A percentile compares a stretch with the other conserved stretches of the same genome.
Evolutionary conservation across 78 protist genomes (phyloP).

Genomic region (Guillardia theta): DNA sequence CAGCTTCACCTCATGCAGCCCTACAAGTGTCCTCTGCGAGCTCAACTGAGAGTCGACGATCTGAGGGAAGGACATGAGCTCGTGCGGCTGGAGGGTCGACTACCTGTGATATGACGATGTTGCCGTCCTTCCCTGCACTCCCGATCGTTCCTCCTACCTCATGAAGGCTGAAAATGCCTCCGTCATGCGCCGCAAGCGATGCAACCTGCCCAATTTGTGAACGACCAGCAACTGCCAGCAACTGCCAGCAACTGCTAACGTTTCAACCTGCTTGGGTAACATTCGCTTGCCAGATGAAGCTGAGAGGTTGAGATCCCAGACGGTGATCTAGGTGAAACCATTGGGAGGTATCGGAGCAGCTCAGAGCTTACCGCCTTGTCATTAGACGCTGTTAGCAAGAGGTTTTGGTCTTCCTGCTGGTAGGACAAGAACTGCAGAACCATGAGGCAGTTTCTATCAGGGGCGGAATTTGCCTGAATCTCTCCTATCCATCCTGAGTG

Average conservation of each 20-base stretch:
- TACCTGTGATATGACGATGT: not conserved
- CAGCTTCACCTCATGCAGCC: no score
- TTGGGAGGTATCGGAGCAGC: not conserved
- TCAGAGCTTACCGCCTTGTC: not conserved
- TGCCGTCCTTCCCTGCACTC: not conserved
- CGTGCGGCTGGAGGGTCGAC: no score
- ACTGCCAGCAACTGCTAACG: not conserved
- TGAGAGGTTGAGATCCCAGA: not conserved
- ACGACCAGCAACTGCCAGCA: not conserved
- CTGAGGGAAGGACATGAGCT: no score
- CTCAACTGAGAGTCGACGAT: no score
- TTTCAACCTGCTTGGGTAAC: not conserved
- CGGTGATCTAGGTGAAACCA: not conserved
- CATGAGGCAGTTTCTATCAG: not conserved
- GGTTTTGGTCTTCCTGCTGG: not conserved
- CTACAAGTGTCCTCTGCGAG: no score
- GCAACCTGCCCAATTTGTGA: not conserved
- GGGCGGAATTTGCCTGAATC: not conserved
- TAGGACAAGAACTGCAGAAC: not conserved
- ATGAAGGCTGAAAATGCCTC: not conserved
- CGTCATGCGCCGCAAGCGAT: not conserved
- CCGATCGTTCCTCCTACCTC: not conserved
- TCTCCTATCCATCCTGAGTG: not conserved
- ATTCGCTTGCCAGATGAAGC: not conserved
- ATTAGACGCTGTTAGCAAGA: not conserved